Base-by-base conservation (phyloP, 331 rosid genomes). In the Arachis monticola region DNA sequence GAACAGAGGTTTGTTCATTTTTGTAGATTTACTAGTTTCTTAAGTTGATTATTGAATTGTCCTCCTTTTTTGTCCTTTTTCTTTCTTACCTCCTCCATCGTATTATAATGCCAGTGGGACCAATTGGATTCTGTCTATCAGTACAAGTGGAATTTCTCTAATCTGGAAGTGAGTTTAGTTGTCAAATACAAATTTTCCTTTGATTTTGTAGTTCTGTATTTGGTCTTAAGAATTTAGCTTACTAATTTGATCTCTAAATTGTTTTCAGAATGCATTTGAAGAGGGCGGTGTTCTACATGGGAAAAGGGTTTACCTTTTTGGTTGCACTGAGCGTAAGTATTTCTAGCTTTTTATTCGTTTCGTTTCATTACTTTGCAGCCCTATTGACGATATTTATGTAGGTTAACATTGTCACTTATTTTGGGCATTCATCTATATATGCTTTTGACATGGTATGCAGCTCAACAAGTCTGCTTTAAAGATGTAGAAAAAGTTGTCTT, bases 111-210 rank as follows among this genome's bases (percentile, higher is more conserved):
- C 14, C 84, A 89, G 91, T 89, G 95, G 95, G 95, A 91, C 68
- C 92, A 84, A 68, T 56, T 91, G 86, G 95, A 91, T 12, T 17
- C 81, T 0, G 83, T 91, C 11, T 89, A 91, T 74, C 83, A 86
- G 69, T 82, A 69, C 85, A 89, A 91, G 74, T 91, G 97, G 97
- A 81, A 89, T 78, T 91, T 91, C 83, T 85, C 92, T 38, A 91
- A 91, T 59, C 82, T 91, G 4, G 95, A 91, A 84, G 91, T 89
- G 85, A 85, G 88, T 71, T 2, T 48, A 4, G 14, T 9, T 14
- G 10, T 14, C 67, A 14, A 63, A 6, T 6, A 10, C 53, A 10
- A 50, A 13, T 47, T 75, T 31, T 10, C 14, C 5, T 14, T 38
- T 67, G 8, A 7, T 70, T 46, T 14, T 67, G 48, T 40, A 41